Percentiles rank a stretch among this genome's conserved stretches.
Evolutionary conservation across 495 filamentous ascomycete genomes (phyloP).

Genomic region (Penicillium diatomitis): DNA sequence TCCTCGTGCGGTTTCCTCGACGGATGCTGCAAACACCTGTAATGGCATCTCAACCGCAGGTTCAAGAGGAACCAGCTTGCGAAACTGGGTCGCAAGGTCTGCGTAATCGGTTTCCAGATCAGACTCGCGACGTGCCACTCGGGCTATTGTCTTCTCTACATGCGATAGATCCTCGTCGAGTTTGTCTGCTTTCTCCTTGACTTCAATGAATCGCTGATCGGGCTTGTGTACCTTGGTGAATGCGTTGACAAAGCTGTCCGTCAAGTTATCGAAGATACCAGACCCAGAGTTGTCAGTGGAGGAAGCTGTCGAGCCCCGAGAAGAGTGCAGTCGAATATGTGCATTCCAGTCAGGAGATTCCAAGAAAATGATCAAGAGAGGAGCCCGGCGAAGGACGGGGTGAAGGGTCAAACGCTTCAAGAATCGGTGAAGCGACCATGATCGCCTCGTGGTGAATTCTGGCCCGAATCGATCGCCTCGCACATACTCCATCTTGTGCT

Average conservation of each 20-base stretch:
- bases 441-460: conserved; percentile 86
- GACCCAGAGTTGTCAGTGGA: conserved; percentile 42
- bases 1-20: conserved; percentile 71
- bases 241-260: conserved; percentile 94
- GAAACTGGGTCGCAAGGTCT: conserved; percentile 87
- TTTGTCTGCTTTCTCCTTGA: conserved; percentile 87
- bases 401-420: conserved; percentile 79
- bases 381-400: conserved; percentile 76
- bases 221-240: conserved; percentile 95
- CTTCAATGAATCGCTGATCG: conserved; percentile 89
- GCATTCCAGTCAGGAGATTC: conserved; percentile 94
- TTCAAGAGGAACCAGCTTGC: conserved; percentile 83
- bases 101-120: conserved; percentile 85
- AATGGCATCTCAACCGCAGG: conserved; percentile 74
- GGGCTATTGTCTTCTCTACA: conserved; percentile 86
- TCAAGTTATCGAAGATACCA: conserved; percentile 85
- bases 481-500: conserved; percentile 98
- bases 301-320: conserved; percentile 45
- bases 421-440: conserved; percentile 87
- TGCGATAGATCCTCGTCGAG: conserved; percentile 88
- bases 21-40: conserved; percentile 73
- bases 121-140: conserved; percentile 77
- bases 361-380: conserved; percentile 77
- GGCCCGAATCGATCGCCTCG: conserved; percentile 88
- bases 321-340: conserved; percentile 71